These are phyloP conservation scores for Termitomyces sp. DNA, from an alignment of 1,284 basidiomycete species.

Conservation along the genomic window DNA sequence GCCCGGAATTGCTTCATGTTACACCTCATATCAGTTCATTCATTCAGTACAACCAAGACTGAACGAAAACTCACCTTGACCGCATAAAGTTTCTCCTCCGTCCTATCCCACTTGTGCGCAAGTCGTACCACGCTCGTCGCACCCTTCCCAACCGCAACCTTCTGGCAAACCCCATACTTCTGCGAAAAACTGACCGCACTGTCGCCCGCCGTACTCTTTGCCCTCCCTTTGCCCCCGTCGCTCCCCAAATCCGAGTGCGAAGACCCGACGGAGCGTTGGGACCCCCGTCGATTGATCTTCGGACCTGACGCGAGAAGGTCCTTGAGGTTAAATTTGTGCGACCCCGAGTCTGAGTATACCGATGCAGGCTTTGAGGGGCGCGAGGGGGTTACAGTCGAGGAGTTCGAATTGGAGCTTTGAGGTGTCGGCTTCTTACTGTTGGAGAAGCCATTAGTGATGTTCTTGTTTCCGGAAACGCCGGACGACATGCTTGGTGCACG, in stretches of 20 bases:
- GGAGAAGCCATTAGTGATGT: slow-evolving; percentile 17
- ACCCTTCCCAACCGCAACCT: slow-evolving; percentile 95
- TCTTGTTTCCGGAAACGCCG: slow-evolving; percentile 43
- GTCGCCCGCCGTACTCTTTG: slow-evolving; percentile 55
- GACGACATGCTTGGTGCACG: slow-evolving; percentile 49
- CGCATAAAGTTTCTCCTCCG: slow-evolving; percentile 97
- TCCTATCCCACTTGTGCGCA: slow-evolving; percentile 98
- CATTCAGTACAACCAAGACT: not conserved
- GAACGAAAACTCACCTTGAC: slow-evolving; percentile 73
- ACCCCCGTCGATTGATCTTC: slow-evolving; percentile 69
- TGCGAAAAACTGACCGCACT: slow-evolving; percentile 66
- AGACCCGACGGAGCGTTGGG: slow-evolving; percentile 61
- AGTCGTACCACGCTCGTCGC: slow-evolving; percentile 95
- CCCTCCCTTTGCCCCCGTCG: slow-evolving; percentile 27
- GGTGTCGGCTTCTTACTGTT: slow-evolving; percentile 23
- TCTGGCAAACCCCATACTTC: slow-evolving; percentile 98
- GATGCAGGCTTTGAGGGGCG: slow-evolving; percentile 36
- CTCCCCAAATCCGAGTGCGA: slow-evolving; percentile 58
- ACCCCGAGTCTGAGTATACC: slow-evolving; percentile 51
- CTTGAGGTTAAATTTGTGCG: slow-evolving; percentile 77
- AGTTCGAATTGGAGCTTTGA: slow-evolving; percentile 19
- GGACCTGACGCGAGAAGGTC: slow-evolving; percentile 69
- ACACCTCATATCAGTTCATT: not conserved
- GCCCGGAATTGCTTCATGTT: slow-evolving; percentile 86
- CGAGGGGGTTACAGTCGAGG: slow-evolving; percentile 12